Evolutionary conservation across 2,329 filamentous ascomycete species (phyloP).

Genomic region (Colletotrichum aenigma): DNA sequence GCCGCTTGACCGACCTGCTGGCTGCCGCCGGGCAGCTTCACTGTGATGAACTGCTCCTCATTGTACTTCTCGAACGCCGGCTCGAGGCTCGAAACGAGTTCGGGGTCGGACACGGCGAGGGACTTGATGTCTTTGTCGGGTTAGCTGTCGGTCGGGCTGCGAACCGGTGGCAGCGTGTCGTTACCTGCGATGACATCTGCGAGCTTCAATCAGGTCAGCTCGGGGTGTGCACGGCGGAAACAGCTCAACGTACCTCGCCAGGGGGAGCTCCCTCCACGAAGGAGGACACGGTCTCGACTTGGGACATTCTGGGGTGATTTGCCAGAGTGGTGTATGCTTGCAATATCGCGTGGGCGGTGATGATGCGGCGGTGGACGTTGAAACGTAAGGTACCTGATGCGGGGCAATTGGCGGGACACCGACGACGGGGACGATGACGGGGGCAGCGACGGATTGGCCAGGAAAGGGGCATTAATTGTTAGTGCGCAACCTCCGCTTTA

Average conservation of each 20-base stretch:
- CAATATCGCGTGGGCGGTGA: neutral
- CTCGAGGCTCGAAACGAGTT: slow-evolving; percentile 72
- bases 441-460: neutral
- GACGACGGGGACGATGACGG: neutral
- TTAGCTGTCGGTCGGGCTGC: slow-evolving; percentile 1
- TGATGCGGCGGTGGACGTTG: slow-evolving; percentile 13
- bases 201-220: slow-evolving; percentile 59
- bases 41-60: slow-evolving; percentile 88
- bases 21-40: slow-evolving; percentile 87
- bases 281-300: slow-evolving; percentile 70
- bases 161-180: neutral
- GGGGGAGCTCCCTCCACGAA: slow-evolving; percentile 95
- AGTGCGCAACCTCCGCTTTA: neutral
- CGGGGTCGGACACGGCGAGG: slow-evolving; percentile 73
- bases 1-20: slow-evolving; percentile 48
- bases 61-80: slow-evolving; percentile 95
- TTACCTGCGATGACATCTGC: slow-evolving; percentile 87
- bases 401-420: slow-evolving; percentile 15
- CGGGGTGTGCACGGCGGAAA: slow-evolving; percentile 16
- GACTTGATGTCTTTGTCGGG: slow-evolving; percentile 79
- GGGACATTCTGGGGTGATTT: slow-evolving; percentile 34
- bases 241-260: slow-evolving; percentile 75
- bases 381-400: slow-evolving; percentile 14
- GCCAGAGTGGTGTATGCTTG: neutral
- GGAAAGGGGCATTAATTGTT: slow-evolving; percentile 17